These are phyloP conservation scores for Gossypium bickii DNA, from an alignment of 345 rosid species.

Conservation along the genomic window DNA sequence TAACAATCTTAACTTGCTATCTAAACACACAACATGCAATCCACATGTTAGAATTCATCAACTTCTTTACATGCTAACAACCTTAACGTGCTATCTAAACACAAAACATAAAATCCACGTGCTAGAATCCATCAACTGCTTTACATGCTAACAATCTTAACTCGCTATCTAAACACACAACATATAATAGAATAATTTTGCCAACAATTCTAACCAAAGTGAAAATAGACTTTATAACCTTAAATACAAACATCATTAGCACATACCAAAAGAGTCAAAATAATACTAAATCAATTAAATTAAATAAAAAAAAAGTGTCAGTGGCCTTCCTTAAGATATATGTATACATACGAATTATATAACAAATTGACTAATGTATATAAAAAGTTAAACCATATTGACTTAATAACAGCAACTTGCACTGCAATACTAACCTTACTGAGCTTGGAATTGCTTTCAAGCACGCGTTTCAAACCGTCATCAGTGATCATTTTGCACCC, in stretches of 20 bases:
- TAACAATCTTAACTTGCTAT: not conserved
- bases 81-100: no score
- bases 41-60: not conserved
- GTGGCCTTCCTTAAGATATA: not conserved
- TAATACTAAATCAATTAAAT: not conserved
- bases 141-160: not conserved
- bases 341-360: not conserved
- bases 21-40: not conserved
- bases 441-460: slow-evolving; percentile 14
- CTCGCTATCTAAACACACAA: not conserved
- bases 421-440: slow-evolving; percentile 12
- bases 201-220: not conserved
- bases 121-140: not conserved
- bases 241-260: not conserved
- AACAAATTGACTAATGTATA: not conserved
- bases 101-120: not conserved
- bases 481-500: slow-evolving; percentile 17
- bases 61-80: not conserved
- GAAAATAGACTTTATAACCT: not conserved
- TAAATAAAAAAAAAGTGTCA: not conserved
- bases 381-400: not conserved
- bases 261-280: not conserved
- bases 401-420: not conserved
- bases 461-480: slow-evolving; percentile 16
- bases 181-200: not conserved